These are phyloP conservation scores for Chaetomiaceae sp. DNA, from an alignment of 2,329 filamentous ascomycete species.

Conservation along the genomic window DNA sequence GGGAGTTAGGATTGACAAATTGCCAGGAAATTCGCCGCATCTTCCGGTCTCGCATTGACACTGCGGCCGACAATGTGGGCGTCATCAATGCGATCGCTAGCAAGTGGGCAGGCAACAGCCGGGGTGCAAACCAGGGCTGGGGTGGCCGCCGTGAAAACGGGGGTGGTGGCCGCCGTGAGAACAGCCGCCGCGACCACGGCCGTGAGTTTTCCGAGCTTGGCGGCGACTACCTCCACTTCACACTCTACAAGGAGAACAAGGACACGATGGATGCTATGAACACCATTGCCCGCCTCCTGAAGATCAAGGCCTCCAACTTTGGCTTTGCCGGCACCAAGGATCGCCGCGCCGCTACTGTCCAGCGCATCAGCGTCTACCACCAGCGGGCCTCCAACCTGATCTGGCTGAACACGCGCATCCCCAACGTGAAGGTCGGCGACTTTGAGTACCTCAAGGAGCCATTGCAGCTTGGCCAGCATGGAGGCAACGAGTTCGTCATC, in stretches of 20 bases:
- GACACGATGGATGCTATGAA: constrained; percentile 89
- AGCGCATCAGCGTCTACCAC: constrained; percentile 63
- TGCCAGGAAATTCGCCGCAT: constrained; percentile 62
- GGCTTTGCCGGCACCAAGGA: constrained; percentile 82
- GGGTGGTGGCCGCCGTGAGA: constrained; percentile 22
- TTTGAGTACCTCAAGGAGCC: constrained; percentile 68
- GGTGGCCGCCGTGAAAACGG: constrained; percentile 22
- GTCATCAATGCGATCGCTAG: constrained; percentile 61
- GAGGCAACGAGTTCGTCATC: constrained; percentile 89
- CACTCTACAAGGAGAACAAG: constrained; percentile 92
- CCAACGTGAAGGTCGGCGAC: constrained; percentile 65
- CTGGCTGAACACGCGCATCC: constrained; percentile 57
- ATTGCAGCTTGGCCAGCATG: constrained; percentile 75
- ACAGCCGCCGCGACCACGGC: constrained; percentile 11
- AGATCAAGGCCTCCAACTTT: constrained; percentile 69
- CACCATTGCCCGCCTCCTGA: constrained; percentile 67
- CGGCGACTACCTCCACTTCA: constrained; percentile 85
- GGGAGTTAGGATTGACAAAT: constrained; percentile 17
- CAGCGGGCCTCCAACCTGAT: constrained; percentile 54
- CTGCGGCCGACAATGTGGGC: constrained; percentile 52
- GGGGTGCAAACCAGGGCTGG: constrained; percentile 19
- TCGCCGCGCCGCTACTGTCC: constrained; percentile 76
- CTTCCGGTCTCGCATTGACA: constrained; percentile 73
- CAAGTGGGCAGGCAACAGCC: constrained; percentile 40
- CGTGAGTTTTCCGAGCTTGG: constrained; percentile 28